Evolutionary conservation across 345 rosid genomes (phyloP).

Genomic region (Dovyalis caffra): DNA sequence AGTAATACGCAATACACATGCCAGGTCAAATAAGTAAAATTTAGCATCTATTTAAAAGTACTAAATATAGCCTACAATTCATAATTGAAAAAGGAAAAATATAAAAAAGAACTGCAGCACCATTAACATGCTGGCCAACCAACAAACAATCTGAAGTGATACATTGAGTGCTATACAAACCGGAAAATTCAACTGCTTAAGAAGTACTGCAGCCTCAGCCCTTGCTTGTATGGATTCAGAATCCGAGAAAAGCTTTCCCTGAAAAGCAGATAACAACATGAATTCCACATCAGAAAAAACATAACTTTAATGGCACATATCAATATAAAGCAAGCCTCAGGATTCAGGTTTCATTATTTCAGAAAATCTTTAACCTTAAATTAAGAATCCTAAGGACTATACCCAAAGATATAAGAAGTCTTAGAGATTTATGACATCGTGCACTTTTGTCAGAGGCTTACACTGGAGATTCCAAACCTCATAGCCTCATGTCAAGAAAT

Average conservation of each 20-base stretch:
- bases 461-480: background rate
- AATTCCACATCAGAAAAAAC: conserved; percentile 1
- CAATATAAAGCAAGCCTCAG: background rate
- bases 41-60: background rate
- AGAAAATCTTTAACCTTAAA: background rate
- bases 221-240: conserved; percentile 91
- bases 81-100: background rate
- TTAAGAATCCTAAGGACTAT: background rate
- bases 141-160: conserved; percentile 13
- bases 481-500: background rate
- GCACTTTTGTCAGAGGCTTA: background rate
- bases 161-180: conserved; percentile 48
- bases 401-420: background rate
- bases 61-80: background rate
- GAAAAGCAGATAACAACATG: conserved; percentile 19
- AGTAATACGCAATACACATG: background rate
- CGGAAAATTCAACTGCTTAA: conserved; percentile 90
- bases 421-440: background rate
- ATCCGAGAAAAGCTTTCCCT: conserved; percentile 88
- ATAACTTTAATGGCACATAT: background rate
- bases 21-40: background rate
- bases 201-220: conserved; percentile 97
- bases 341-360: background rate
- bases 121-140: background rate
- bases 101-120: background rate